Percentiles rank a stretch among this genome's conserved stretches.
Evolutionary conservation across 805 yeast species (phyloP).

Genomic region (Nakazawaea siamensis): DNA sequence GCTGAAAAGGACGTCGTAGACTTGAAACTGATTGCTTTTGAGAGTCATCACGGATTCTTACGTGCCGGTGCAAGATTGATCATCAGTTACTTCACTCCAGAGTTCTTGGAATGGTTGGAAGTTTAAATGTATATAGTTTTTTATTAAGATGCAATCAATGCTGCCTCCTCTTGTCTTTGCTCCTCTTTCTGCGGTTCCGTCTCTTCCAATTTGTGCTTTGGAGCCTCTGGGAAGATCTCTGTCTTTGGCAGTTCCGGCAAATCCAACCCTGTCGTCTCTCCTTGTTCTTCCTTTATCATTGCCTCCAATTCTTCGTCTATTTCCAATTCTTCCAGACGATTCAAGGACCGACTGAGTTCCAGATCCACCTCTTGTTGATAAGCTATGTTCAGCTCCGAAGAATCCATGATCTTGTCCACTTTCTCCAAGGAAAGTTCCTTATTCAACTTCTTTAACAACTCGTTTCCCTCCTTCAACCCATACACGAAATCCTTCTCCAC

Average conservation of each 20-base stretch:
- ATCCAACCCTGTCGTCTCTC: slow-evolving; percentile 12
- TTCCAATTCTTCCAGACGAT: slow-evolving; percentile 45
- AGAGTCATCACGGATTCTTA: slow-evolving; percentile 82
- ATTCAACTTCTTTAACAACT: slow-evolving; percentile 67
- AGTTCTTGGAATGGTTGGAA: slow-evolving; percentile 86
- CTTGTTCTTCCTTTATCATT: slow-evolving; percentile 36
- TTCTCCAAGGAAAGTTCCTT: slow-evolving; percentile 68
- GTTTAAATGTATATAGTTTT: neutral
- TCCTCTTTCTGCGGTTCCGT: slow-evolving; percentile 3
- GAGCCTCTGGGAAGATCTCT: slow-evolving; percentile 12
- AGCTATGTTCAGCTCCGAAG: slow-evolving; percentile 69
- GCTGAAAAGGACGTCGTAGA: slow-evolving; percentile 93
- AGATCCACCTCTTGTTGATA: slow-evolving; percentile 71
- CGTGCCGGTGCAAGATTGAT: slow-evolving; percentile 94
- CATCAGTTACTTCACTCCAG: slow-evolving; percentile 91
- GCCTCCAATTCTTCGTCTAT: slow-evolving; percentile 55
- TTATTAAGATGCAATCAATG: slow-evolving; percentile 13
- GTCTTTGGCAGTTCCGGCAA: slow-evolving; percentile 14
- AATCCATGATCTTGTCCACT: slow-evolving; percentile 80
- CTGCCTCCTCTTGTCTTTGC: slow-evolving; percentile 14
- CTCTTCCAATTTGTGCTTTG: slow-evolving; percentile 10
- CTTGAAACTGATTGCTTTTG: slow-evolving; percentile 71
- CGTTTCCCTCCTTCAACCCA: slow-evolving; percentile 77
- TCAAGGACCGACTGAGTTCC: slow-evolving; percentile 34
- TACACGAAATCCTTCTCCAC: slow-evolving; percentile 78